Conservation (phyloP, 1,139 yeast species). For the Taphrina populina region DNA sequence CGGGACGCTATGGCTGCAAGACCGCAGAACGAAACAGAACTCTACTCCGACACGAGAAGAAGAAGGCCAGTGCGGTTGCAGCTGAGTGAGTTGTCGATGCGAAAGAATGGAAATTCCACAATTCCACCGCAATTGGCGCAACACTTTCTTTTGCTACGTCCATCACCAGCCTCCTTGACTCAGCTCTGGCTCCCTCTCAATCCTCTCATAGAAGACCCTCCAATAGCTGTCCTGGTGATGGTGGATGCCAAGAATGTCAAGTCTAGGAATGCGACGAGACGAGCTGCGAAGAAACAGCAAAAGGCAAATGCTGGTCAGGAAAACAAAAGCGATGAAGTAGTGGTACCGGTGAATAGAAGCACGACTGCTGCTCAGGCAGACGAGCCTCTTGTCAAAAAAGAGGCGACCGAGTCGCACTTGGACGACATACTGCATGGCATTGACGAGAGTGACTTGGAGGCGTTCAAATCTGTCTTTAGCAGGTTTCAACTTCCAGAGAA, state of each 20-base stretch:
- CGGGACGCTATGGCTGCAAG: too few relatives aligned
- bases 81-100: too few relatives aligned
- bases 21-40: too few relatives aligned
- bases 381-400: background rate
- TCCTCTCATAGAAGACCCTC: too few relatives aligned
- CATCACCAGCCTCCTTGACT: too few relatives aligned
- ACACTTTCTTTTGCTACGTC: too few relatives aligned
- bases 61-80: too few relatives aligned
- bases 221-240: too few relatives aligned
- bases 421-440: conserved; percentile 21
- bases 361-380: background rate
- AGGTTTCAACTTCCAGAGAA: conserved; percentile 16
- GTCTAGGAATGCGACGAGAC: conserved; percentile 25
- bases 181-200: too few relatives aligned
- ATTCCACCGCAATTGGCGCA: too few relatives aligned
- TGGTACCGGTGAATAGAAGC: background rate
- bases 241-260: conserved; percentile 25
- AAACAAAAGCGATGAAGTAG: background rate
- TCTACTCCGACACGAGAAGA: too few relatives aligned
- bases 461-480: conserved; percentile 25
- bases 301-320: background rate
- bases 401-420: background rate
- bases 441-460: conserved; percentile 14
- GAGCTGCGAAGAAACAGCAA: conserved; percentile 30
- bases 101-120: too few relatives aligned